phyloP scores from a whole-genome alignment of 257 asterid genomes.

The Gentiana straminea region DNA sequence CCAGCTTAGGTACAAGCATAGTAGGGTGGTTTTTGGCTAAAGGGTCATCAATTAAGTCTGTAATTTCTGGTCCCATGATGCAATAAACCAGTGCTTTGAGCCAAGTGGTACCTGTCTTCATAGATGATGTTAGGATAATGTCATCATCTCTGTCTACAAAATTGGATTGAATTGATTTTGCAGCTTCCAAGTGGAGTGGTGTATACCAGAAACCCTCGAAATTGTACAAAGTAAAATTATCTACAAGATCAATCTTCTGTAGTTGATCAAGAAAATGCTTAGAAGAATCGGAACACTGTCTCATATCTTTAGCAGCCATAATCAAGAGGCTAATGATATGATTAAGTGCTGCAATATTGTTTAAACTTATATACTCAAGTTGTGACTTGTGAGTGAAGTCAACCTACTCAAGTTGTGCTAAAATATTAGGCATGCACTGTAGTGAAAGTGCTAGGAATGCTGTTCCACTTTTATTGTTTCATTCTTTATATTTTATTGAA shows the following conservation, averaged over 20 bases:
- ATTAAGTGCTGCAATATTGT: too few relatives aligned
- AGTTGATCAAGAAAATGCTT: slow-evolving; percentile 8
- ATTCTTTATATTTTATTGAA: too few relatives aligned
- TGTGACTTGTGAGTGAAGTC: too few relatives aligned
- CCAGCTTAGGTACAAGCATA: slow-evolving; percentile 6
- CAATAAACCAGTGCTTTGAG: slow-evolving; percentile 11
- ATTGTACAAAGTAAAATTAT: background rate
- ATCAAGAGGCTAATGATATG: too few relatives aligned
- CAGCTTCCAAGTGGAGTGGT: slow-evolving; percentile 8
- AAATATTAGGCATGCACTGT: too few relatives aligned
- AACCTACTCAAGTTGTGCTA: too few relatives aligned
- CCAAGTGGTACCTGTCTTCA: slow-evolving; percentile 14
- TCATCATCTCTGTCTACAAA: slow-evolving; percentile 10
- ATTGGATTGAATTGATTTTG: slow-evolving; percentile 5
- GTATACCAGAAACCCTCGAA: slow-evolving; percentile 16
- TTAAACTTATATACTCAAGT: too few relatives aligned
- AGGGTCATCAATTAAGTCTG: slow-evolving; percentile 5
- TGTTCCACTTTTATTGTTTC: too few relatives aligned
- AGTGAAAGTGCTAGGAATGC: too few relatives aligned
- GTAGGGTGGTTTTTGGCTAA: slow-evolving; percentile 5
- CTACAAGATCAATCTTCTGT: background rate
- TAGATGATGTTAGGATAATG: slow-evolving; percentile 10
- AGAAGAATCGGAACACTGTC: slow-evolving; percentile 9
- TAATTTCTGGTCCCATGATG: slow-evolving; percentile 11
- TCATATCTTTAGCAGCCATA: too few relatives aligned